phyloP scores from a whole-genome alignment of 169 alveolate genomes.

The Plasmodium inui region DNA sequence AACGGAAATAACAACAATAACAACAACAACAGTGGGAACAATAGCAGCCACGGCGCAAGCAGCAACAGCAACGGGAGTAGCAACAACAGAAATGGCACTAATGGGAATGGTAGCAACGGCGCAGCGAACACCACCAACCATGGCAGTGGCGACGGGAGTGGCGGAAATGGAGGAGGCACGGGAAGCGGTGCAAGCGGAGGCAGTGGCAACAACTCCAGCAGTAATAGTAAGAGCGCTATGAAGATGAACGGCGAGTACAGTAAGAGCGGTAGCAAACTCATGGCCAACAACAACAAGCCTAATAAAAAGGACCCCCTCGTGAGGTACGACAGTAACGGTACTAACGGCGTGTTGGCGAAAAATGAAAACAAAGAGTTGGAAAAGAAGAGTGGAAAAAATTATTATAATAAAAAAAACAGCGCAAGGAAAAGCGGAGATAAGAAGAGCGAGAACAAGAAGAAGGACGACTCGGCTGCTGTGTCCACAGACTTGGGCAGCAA shows the following conservation, averaged over 20 bases:
- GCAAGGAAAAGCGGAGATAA: slow-evolving; percentile 22
- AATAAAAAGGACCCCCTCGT: background rate
- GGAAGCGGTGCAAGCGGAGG: background rate
- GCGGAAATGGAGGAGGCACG: background rate
- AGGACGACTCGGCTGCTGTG: background rate
- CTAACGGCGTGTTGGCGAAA: background rate
- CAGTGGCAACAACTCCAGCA: background rate
- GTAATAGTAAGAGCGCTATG: slow-evolving; percentile 10
- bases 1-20: background rate
- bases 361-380: slow-evolving; percentile 7
- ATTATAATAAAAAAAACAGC: slow-evolving; percentile 20
- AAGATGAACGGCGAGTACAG: background rate
- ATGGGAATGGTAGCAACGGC: background rate
- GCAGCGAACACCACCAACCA: background rate
- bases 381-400: slow-evolving; percentile 11
- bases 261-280: slow-evolving; percentile 6
- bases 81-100: background rate
- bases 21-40: background rate
- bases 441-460: background rate
- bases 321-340: background rate
- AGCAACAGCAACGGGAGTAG: background rate
- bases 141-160: background rate
- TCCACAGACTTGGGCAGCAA: slow-evolving; percentile 1
- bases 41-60: background rate
- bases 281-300: background rate